phyloP scores from a whole-genome alignment of 331 rosid species.

The Pyracantha coccinea region DNA sequence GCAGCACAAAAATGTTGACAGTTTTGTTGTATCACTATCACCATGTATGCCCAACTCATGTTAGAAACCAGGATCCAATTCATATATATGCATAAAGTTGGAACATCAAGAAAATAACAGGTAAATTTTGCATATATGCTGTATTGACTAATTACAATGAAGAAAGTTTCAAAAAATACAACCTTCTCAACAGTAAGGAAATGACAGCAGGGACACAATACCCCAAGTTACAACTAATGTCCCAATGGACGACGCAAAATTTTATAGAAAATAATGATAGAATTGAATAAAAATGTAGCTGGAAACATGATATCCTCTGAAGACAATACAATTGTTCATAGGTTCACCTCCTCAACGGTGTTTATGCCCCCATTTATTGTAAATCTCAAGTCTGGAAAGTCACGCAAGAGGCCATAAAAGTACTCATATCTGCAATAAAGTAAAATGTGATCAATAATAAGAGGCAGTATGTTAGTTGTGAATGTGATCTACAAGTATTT shows the following conservation, averaged over 20 bases:
- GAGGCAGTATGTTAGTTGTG: background rate
- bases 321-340: background rate
- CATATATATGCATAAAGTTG: background rate
- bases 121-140: background rate
- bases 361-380: constrained; percentile 95
- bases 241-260: background rate
- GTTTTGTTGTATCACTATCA: background rate
- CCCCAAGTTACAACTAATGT: background rate
- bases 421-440: constrained; percentile 71
- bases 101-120: background rate
- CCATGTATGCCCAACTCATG: background rate
- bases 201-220: background rate
- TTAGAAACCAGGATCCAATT: background rate
- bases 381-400: constrained; percentile 90
- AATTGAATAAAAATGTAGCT: background rate
- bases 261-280: background rate
- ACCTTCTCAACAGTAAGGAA: background rate
- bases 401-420: constrained; percentile 85
- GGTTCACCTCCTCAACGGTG: constrained; percentile 70
- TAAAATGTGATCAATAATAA: background rate
- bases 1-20: background rate
- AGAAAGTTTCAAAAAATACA: background rate
- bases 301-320: background rate
- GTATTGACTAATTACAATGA: background rate
- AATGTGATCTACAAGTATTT: background rate